Percentiles rank a stretch among this genome's conserved stretches.
Conservation (phyloP, 2,329 filamentous ascomycete genomes). For the Cercospora sp. region DNA sequence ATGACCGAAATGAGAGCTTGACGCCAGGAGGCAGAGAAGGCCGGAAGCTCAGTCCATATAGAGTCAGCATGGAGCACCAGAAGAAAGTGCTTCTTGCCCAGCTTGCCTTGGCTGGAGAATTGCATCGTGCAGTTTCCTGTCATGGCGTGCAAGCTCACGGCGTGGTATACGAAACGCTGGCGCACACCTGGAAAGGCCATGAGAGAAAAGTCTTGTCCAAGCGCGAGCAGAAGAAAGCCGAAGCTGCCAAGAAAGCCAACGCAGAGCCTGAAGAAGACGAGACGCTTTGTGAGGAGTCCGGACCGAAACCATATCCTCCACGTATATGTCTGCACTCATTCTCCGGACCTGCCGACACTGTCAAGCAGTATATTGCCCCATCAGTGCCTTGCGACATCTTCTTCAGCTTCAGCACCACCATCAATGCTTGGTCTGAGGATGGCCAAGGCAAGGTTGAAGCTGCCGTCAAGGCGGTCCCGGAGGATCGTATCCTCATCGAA, state of each 20-base stretch:
- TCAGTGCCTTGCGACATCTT: constrained; percentile 74
- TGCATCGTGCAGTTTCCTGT: constrained; percentile 65
- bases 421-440: constrained; percentile 62
- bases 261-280: constrained; percentile 23
- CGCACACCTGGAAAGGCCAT: constrained; percentile 68
- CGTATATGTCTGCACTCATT: constrained; percentile 93
- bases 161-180: constrained; percentile 64
- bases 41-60: constrained; percentile 64
- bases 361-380: constrained; percentile 75
- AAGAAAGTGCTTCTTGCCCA: constrained; percentile 65
- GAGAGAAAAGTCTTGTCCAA: constrained; percentile 63
- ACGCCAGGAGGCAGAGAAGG: constrained; percentile 73
- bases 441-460: constrained; percentile 58
- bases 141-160: constrained; percentile 79
- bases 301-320: constrained; percentile 70
- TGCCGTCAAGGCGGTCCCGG: constrained; percentile 70
- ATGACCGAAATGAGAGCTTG: constrained; percentile 50
- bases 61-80: constrained; percentile 70
- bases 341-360: constrained; percentile 71
- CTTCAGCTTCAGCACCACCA: constrained; percentile 81
- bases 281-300: not conserved
- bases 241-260: constrained; percentile 19
- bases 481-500: constrained; percentile 78
- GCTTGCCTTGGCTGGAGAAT: constrained; percentile 68
- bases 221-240: constrained; percentile 49